Conservation (phyloP, 495 filamentous ascomycete species). For the Acidiella bohemica region DNA sequence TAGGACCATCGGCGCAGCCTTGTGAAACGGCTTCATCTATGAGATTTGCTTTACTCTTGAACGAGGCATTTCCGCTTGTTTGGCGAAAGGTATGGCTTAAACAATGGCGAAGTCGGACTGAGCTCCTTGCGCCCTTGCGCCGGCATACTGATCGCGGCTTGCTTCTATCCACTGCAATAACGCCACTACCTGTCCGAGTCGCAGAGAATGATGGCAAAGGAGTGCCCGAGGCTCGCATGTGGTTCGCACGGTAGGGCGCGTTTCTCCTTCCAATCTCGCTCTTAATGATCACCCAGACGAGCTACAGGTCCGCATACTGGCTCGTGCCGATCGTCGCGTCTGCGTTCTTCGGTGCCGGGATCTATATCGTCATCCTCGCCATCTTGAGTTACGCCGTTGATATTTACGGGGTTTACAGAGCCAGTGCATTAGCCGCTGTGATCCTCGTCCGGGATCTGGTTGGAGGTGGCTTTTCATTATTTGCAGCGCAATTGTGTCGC, state of each 20-base stretch:
- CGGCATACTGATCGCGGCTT: conserved; percentile 20
- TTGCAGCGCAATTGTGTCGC: neutral
- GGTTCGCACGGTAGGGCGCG: conserved; percentile 21
- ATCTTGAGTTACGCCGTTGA: conserved; percentile 1
- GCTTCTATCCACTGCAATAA: conserved; percentile 22
- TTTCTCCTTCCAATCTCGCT: conserved; percentile 2
- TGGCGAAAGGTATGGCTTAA: conserved; percentile 38
- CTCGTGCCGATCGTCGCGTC: conserved; percentile 18
- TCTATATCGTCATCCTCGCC: conserved; percentile 4
- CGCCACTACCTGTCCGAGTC: conserved; percentile 23
- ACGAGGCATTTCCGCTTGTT: conserved; percentile 35
- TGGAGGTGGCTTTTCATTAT: neutral
- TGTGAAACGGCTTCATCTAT: conserved; percentile 31
- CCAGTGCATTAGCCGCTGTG: neutral
- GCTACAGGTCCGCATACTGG: conserved; percentile 32
- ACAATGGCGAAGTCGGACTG: conserved; percentile 19
- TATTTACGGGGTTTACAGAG: neutral
- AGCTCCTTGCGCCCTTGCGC: conserved; percentile 20
- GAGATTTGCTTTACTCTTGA: conserved; percentile 29
- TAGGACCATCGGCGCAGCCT: conserved; percentile 27
- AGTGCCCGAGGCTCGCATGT: conserved; percentile 30
- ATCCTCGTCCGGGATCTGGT: conserved; percentile 5
- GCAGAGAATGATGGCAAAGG: conserved; percentile 19
- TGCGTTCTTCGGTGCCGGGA: conserved; percentile 3
- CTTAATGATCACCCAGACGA: conserved; percentile 23